Percentiles rank a stretch among this genome's conserved stretches.
Conservation (phyloP, 345 rosid species). For the Pugionium dolabratum region DNA sequence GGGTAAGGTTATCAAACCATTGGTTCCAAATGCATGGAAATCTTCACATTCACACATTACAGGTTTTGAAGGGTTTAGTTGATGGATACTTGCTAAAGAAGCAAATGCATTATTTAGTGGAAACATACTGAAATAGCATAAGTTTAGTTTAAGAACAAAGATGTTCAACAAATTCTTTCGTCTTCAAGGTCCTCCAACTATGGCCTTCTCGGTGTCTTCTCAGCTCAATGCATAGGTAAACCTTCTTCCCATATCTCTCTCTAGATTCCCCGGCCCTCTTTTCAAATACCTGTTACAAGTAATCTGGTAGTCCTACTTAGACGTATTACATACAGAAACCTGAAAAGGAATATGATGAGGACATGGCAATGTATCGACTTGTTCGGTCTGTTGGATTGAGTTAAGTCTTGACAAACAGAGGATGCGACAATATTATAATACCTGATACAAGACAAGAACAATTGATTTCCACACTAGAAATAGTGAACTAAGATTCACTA, state of each 20-base stretch:
- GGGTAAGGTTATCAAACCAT: background rate
- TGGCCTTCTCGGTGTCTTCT: conserved; percentile 89
- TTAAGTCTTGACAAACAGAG: too few species aligned
- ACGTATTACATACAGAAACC: background rate
- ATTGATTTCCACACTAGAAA: background rate
- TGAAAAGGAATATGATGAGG: background rate
- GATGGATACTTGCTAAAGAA: conserved; percentile 10
- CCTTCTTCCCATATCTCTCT: conserved; percentile 91
- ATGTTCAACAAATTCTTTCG: conserved; percentile 17
- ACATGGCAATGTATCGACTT: conserved; percentile 9
- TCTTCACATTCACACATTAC: conserved; percentile 7
- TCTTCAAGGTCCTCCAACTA: conserved; percentile 84
- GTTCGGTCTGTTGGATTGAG: background rate
- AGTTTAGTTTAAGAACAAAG: conserved; percentile 10
- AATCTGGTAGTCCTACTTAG: background rate
- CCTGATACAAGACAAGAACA: conserved; percentile 5
- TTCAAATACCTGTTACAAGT: conserved; percentile 63
- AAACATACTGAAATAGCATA: background rate
- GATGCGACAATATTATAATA: background rate
- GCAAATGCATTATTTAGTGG: conserved; percentile 11
- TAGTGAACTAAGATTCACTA: background rate
- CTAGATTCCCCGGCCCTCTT: conserved; percentile 88
- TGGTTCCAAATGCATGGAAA: background rate
- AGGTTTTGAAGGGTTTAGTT: background rate
- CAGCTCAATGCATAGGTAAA: conserved; percentile 94